Conservation (phyloP, 2,329 filamentous ascomycete genomes). For the Cladosporium sphaerospermum region DNA sequence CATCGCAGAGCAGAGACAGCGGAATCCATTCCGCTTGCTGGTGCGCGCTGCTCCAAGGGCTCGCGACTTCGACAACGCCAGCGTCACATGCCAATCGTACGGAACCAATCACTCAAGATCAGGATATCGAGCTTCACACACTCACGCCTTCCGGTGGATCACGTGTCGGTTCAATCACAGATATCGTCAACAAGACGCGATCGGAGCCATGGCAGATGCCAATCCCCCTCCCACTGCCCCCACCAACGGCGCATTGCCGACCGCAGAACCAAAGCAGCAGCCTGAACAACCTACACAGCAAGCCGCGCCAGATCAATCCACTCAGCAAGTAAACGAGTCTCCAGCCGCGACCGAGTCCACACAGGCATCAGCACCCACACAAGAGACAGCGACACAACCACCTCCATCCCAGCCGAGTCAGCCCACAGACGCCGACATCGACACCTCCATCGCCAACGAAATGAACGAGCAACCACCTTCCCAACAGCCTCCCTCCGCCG, state of each 20-base stretch:
- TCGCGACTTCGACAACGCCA: constrained; percentile 3
- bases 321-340: constrained; percentile 1
- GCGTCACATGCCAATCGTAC: constrained; percentile 10
- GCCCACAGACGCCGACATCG: constrained; percentile 30
- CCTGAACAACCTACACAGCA: constrained; percentile 6
- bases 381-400: neutral
- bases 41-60: constrained; percentile 15
- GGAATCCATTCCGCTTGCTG: constrained; percentile 19
- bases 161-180: neutral
- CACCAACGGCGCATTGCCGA: constrained; percentile 9
- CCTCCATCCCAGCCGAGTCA: neutral
- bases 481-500: constrained; percentile 50
- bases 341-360: neutral
- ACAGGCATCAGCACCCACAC: neutral
- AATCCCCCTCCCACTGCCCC: neutral
- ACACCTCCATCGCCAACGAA: constrained; percentile 38
- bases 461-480: constrained; percentile 22
- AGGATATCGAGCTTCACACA: constrained; percentile 1
- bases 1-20: neutral
- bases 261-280: neutral
- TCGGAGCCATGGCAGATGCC: constrained; percentile 1
- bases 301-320: constrained; percentile 1
- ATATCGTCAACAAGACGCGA: neutral
- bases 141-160: neutral
- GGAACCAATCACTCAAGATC: constrained; percentile 12